These are phyloP conservation scores for Physocladia obscura DNA, from an alignment of 192 early-diverging fungal genomes.

Conservation along the genomic window DNA sequence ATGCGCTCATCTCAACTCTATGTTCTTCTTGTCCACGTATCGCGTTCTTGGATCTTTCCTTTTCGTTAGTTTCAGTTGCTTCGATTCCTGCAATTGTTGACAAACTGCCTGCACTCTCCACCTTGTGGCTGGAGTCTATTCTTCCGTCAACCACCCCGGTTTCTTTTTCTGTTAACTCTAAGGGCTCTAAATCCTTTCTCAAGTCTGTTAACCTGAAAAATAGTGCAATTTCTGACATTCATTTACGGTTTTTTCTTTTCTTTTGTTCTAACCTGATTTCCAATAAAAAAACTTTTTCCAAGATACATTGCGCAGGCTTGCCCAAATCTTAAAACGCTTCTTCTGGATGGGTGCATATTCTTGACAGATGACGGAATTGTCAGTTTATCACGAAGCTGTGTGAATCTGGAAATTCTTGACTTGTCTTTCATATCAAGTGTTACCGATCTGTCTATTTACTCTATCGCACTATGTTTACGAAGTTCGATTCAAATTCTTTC, in stretches of 20 bases:
- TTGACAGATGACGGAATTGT: constrained; percentile 31
- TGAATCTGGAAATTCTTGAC: constrained; percentile 10
- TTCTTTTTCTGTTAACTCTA: background rate
- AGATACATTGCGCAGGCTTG: constrained; percentile 8
- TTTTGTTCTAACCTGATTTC: no score
- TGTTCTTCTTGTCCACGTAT: constrained; percentile 11
- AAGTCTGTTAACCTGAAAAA: constrained; percentile 27
- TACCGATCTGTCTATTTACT: constrained; percentile 16
- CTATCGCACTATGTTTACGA: background rate
- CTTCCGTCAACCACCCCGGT: background rate
- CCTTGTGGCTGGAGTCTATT: constrained; percentile 30
- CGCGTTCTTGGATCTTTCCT: constrained; percentile 28
- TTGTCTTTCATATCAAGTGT: background rate
- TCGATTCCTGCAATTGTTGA: constrained; percentile 15
- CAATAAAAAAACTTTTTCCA: no score
- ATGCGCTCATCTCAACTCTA: constrained; percentile 26
- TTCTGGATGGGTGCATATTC: constrained; percentile 28
- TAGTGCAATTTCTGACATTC: constrained; percentile 6
- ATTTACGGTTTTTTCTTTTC: no score
- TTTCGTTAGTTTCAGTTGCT: constrained; percentile 23
- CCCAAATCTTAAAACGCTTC: constrained; percentile 14
- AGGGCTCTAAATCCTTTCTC: background rate
- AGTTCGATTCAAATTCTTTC: background rate
- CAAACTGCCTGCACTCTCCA: constrained; percentile 6
- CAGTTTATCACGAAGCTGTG: background rate